Conservation (phyloP, 2,329 filamentous ascomycete genomes). For the Fusarium sp. region DNA sequence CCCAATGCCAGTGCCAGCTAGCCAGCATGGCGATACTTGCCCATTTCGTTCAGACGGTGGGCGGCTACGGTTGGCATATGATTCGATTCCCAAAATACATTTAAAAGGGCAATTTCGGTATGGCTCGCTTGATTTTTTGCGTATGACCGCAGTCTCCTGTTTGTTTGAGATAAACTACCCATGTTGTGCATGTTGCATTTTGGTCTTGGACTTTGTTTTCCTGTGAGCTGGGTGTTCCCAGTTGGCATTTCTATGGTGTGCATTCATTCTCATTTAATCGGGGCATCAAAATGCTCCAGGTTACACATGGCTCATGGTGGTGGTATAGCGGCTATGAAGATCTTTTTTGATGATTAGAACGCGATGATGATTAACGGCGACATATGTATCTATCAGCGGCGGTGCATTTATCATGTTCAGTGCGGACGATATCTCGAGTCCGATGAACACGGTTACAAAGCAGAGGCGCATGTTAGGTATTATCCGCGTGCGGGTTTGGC, state of each 20-base stretch:
- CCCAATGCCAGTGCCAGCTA: slow-evolving; percentile 13
- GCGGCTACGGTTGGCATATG: slow-evolving; percentile 21
- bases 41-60: slow-evolving; percentile 29
- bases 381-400: slow-evolving; percentile 9
- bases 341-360: slow-evolving; percentile 36
- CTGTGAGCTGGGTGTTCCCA: neutral
- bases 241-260: slow-evolving; percentile 4
- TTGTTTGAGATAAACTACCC: slow-evolving; percentile 1
- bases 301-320: neutral
- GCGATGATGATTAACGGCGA: slow-evolving; percentile 29
- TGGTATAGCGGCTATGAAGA: slow-evolving; percentile 1
- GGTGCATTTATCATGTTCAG: slow-evolving; percentile 2
- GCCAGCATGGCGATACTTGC: slow-evolving; percentile 15
- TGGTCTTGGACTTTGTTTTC: neutral
- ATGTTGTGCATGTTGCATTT: slow-evolving; percentile 13
- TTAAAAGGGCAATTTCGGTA: slow-evolving; percentile 28
- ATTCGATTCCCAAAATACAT: slow-evolving; percentile 42
- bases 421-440: neutral
- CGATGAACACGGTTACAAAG: neutral
- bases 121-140: slow-evolving; percentile 35
- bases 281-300: neutral
- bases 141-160: slow-evolving; percentile 14
- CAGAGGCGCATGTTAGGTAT: neutral
- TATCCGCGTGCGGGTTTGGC: neutral
- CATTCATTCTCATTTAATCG: neutral